Evolutionary conservation across 75 land plant species (phyloP), one percentile per base, ranked within the genome.

Genomic region (Selaginella tamariscina): DNA sequence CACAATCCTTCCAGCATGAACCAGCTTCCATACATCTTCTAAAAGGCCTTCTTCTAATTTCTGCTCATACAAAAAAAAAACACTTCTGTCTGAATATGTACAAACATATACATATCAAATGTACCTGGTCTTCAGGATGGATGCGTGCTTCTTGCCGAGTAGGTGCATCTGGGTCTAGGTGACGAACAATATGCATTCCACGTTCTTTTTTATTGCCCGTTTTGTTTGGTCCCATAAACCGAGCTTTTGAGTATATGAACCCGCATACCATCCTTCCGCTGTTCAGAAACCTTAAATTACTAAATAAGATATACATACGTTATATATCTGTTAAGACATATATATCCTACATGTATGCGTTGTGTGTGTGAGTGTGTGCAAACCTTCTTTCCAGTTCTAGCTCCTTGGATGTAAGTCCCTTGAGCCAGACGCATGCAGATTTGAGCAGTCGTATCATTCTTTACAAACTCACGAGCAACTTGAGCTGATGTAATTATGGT

Each of bases 81-180:
- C n/a, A n/a, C n/a, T n/a, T n/a, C n/a, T n/a, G n/a, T n/a, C n/a
- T n/a, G n/a, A n/a, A n/a, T n/a, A n/a, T n/a, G n/a, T n/a, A n/a
- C n/a, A n/a, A n/a, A n/a, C n/a, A n/a, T n/a, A n/a, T n/a, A n/a
- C n/a, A n/a, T n/a, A n/a, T n/a, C n/a, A n/a, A 15, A 28, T 29
- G 32, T 72, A 94, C 99, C 71, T 81, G 90, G 68, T 95, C 99
- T 81, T 91, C 99, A 39, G 85, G 78, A 66, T 85, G 75, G 26
- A 71, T 69, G 9, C 70, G 81, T 32, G 87, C 85, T 26, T 76
- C 74, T 70, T 95, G 97, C 2, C 99, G 83, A 22, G 97, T 88
- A 56, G 99, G 97, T 32, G 99, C 99, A 82, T 95, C 99, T 76
- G 95, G 95, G 70, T 95, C 99, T 71, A 95, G 67, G 75, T 91